phyloP scores from a whole-genome alignment of 805 yeast genomes.

The Metschnikowia chrysomelidarum region DNA sequence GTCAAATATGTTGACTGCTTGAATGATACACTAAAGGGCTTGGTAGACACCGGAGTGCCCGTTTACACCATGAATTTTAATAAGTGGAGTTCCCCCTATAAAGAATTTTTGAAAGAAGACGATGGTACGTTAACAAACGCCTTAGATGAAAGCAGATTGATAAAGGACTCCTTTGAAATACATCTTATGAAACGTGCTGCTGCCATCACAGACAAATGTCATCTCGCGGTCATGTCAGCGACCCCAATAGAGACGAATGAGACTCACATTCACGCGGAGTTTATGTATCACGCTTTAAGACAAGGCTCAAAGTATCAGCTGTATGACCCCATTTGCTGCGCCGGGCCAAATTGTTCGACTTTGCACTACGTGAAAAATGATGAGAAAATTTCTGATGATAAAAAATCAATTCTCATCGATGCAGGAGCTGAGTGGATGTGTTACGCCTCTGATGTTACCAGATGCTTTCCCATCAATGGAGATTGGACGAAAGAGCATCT shows the following conservation, averaged over 20 bases:
- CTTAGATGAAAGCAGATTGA: slow-evolving; percentile 80
- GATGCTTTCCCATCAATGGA: slow-evolving; percentile 92
- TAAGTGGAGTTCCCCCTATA: slow-evolving; percentile 38
- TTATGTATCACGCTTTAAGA: slow-evolving; percentile 86
- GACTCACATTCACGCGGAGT: slow-evolving; percentile 93
- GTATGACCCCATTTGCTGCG: slow-evolving; percentile 94
- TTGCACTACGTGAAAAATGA: slow-evolving; percentile 88
- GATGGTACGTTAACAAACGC: slow-evolving; percentile 59
- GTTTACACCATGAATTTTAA: slow-evolving; percentile 58
- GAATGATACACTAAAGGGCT: slow-evolving; percentile 27
- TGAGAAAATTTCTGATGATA: slow-evolving; percentile 47
- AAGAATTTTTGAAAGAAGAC: slow-evolving; percentile 38
- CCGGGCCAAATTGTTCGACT: slow-evolving; percentile 89
- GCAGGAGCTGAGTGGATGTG: slow-evolving; percentile 98
- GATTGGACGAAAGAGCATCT: slow-evolving; percentile 87
- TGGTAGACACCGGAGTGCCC: slow-evolving; percentile 25
- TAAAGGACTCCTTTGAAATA: slow-evolving; percentile 82
- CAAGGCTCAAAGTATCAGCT: slow-evolving; percentile 90
- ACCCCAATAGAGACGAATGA: slow-evolving; percentile 84
- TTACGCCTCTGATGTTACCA: slow-evolving; percentile 91
- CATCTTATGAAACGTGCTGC: slow-evolving; percentile 77
- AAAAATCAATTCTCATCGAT: slow-evolving; percentile 75
- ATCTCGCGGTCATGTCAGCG: slow-evolving; percentile 90
- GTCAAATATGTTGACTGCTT: slow-evolving; percentile 63
- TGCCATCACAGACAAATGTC: slow-evolving; percentile 82